These are phyloP conservation scores for Omphalotus olearius DNA, from an alignment of 1,284 basidiomycete genomes.

Conservation along the genomic window DNA sequence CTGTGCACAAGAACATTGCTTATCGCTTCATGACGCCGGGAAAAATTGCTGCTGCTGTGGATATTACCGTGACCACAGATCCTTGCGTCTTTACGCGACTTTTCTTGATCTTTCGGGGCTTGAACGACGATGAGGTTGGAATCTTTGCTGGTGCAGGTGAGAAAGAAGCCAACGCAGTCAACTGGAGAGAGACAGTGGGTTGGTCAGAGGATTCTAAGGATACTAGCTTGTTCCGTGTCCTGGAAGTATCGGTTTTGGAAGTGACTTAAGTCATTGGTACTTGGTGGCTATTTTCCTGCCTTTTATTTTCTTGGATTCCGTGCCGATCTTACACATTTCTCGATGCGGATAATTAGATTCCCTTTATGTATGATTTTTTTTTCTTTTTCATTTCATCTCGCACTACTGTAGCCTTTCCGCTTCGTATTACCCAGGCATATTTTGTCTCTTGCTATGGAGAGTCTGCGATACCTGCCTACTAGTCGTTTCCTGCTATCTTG, in stretches of 20 bases:
- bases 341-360: no score
- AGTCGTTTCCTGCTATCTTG: no score
- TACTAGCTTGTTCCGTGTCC: constrained; percentile 61
- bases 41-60: constrained; percentile 76
- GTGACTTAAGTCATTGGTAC: constrained; percentile 36
- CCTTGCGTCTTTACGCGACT: constrained; percentile 78
- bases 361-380: no score
- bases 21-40: constrained; percentile 78
- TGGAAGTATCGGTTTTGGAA: constrained; percentile 76
- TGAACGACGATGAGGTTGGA: constrained; percentile 73
- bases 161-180: constrained; percentile 73
- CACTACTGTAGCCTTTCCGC: no score
- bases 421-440: no score
- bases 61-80: constrained; percentile 74
- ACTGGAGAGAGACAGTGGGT: constrained; percentile 74
- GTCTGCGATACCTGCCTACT: no score
- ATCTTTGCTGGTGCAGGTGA: constrained; percentile 73
- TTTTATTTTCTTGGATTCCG: no score
- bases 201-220: constrained; percentile 79
- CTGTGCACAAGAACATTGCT: constrained; percentile 75
- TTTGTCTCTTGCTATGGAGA: background rate
- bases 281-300: background rate
- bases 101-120: constrained; percentile 77
- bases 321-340: no score
- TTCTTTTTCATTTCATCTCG: no score